These are phyloP conservation scores for Mychonastes homosphaera DNA, from an alignment of 139 green algal species.

Conservation along the genomic window DNA sequence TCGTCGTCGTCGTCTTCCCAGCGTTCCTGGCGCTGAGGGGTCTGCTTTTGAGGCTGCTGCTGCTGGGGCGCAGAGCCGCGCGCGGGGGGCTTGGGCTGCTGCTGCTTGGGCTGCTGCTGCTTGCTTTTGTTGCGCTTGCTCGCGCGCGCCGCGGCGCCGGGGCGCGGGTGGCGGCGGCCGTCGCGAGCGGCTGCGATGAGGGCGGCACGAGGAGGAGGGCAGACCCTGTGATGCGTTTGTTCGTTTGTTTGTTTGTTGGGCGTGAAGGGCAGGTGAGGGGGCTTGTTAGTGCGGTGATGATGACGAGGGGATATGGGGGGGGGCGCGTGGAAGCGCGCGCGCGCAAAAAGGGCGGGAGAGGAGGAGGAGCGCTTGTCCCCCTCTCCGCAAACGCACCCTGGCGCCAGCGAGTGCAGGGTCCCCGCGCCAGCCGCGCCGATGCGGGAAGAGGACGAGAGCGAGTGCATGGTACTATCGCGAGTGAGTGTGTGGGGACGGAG, in stretches of 20 bases:
- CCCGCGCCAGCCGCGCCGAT: too few relatives aligned
- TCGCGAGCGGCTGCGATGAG: background rate
- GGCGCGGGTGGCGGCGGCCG: too few relatives aligned
- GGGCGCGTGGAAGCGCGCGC: too few relatives aligned
- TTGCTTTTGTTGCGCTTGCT: background rate
- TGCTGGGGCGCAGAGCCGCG: conserved; percentile 3
- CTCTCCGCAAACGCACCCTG: too few relatives aligned
- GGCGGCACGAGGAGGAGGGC: background rate
- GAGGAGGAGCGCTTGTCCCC: too few relatives aligned
- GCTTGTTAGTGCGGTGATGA: too few relatives aligned
- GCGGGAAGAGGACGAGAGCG: too few relatives aligned
- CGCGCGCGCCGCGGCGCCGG: background rate
- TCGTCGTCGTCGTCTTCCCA: background rate
- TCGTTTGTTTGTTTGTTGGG: background rate
- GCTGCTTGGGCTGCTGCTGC: background rate
- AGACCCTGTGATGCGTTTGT: conserved; percentile 1
- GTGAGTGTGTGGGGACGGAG: too few relatives aligned
- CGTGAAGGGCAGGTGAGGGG: background rate
- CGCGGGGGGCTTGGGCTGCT: background rate
- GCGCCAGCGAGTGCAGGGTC: too few relatives aligned
- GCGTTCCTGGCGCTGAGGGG: background rate
- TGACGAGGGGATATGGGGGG: too few relatives aligned
- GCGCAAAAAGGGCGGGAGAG: too few relatives aligned
- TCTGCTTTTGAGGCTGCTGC: conserved; percentile 2
- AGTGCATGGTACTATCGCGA: too few relatives aligned